Conservation (phyloP, 78 protist genomes). For the Dictyostelium purpureum region DNA sequence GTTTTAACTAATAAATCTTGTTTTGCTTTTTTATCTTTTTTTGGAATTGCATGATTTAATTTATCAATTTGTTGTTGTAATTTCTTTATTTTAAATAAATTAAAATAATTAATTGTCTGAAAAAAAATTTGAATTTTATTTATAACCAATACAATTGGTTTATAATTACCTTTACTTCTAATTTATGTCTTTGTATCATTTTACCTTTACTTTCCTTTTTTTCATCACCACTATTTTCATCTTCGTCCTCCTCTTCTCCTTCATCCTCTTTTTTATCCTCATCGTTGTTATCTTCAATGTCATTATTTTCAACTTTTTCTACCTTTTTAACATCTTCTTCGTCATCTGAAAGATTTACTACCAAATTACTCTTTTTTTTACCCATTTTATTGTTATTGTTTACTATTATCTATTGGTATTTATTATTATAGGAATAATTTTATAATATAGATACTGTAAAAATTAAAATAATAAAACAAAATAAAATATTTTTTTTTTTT, state of each 20-base stretch:
- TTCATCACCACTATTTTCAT: background rate
- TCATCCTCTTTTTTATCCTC: background rate
- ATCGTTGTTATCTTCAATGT: background rate
- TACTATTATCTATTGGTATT: too few species aligned
- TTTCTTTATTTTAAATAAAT: background rate
- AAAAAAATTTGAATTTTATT: background rate
- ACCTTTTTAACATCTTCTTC: slow-evolving; percentile 8
- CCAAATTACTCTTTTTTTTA: slow-evolving; percentile 41
- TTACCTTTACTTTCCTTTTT: slow-evolving; percentile 68
- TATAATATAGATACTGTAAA: too few species aligned
- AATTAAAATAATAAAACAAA: too few species aligned
- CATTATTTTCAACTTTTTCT: background rate
- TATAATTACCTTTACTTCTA: slow-evolving; percentile 21
- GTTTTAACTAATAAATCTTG: slow-evolving; percentile 25
- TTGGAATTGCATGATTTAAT: slow-evolving; percentile 34
- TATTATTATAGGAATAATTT: too few species aligned
- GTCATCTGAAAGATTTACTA: slow-evolving; percentile 16
- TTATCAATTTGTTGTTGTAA: slow-evolving; percentile 66
- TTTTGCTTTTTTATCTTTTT: slow-evolving; percentile 81
- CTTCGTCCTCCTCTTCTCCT: background rate
- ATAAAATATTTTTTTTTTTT: too few species aligned
- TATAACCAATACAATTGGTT: too few species aligned
- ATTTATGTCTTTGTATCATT: slow-evolving; percentile 80
- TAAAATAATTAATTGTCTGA: background rate
- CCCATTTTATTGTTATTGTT: too few species aligned